phyloP scores from a whole-genome alignment of 2,329 filamentous ascomycete genomes.

The Neofusicoccum parvum region DNA sequence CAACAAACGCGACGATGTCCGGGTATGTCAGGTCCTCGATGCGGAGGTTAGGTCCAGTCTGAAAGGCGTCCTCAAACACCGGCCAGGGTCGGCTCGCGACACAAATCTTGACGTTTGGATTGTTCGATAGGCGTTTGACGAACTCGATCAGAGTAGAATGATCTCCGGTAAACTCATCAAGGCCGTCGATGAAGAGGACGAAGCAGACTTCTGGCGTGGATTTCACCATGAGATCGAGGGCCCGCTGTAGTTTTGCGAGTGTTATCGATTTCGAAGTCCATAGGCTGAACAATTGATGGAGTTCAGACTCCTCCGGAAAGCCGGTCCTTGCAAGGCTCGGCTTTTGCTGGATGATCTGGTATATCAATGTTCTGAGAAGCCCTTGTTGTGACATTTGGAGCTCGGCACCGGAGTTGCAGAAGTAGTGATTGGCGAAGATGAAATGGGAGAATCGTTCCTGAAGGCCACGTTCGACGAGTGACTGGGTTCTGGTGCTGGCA shows the following conservation, averaged over 20 bases:
- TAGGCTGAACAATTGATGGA: not conserved
- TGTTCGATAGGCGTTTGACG: not conserved
- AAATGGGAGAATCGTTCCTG: slow-evolving; percentile 10
- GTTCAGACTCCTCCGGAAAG: not conserved
- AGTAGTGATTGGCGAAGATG: slow-evolving; percentile 40
- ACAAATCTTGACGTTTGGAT: not conserved
- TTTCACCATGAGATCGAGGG: not conserved
- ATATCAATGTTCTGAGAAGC: not conserved
- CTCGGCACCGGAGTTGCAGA: slow-evolving; percentile 37
- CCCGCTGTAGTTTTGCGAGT: not conserved
- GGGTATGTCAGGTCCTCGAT: slow-evolving; percentile 12
- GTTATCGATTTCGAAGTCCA: not conserved
- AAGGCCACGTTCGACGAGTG: not conserved
- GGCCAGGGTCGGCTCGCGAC: slow-evolving; percentile 8
- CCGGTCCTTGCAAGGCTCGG: too few relatives aligned
- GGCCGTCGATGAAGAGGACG: slow-evolving; percentile 18
- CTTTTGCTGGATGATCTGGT: too few relatives aligned
- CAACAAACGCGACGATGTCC: not conserved
- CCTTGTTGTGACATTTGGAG: slow-evolving; percentile 15
- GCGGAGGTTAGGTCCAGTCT: not conserved
- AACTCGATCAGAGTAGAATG: not conserved
- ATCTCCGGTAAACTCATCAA: slow-evolving; percentile 15
- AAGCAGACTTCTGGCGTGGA: not conserved
- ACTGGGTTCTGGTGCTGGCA: not conserved
- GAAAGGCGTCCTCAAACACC: not conserved